phyloP scores from a whole-genome alignment of 257 asterid genomes.

The Echium plantagineum region DNA sequence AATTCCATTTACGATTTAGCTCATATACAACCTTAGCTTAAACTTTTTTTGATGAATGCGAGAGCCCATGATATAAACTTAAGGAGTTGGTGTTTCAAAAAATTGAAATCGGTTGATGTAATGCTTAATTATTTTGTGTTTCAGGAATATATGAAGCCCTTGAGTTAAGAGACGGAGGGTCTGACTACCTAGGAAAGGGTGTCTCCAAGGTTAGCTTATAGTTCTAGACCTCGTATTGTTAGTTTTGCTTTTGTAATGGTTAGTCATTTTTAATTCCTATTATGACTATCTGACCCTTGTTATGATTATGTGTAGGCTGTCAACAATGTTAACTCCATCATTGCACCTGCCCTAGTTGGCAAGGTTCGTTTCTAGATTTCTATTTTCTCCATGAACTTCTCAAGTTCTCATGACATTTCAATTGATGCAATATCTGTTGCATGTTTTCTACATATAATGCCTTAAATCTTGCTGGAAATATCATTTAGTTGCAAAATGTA shows the following conservation, averaged over 20 bases:
- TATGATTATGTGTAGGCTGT: slow-evolving; percentile 46
- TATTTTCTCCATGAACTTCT: not conserved
- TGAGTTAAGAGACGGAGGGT: slow-evolving; percentile 96
- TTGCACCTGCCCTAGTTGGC: slow-evolving; percentile 91
- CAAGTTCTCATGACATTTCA: not conserved
- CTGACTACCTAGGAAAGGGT: slow-evolving; percentile 98
- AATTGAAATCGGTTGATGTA: not conserved
- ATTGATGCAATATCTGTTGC: not conserved
- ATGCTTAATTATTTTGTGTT: not conserved
- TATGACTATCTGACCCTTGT: not conserved
- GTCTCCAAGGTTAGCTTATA: slow-evolving; percentile 52
- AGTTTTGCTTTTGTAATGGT: not conserved
- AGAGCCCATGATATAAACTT: no score
- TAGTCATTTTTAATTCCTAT: not conserved
- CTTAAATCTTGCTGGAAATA: not conserved
- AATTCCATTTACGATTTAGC: no score
- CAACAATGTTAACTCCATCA: slow-evolving; percentile 69
- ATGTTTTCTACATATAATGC: not conserved
- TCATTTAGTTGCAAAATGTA: not conserved
- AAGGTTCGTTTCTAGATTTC: slow-evolving; percentile 43
- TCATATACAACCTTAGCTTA: no score
- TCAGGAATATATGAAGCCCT: slow-evolving; percentile 94
- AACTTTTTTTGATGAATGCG: no score
- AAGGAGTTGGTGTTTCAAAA: no score
- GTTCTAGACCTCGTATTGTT: no score